Evolutionary conservation across 441 rosid genomes (phyloP).

Genomic region (Gossypium schwendimanii): DNA sequence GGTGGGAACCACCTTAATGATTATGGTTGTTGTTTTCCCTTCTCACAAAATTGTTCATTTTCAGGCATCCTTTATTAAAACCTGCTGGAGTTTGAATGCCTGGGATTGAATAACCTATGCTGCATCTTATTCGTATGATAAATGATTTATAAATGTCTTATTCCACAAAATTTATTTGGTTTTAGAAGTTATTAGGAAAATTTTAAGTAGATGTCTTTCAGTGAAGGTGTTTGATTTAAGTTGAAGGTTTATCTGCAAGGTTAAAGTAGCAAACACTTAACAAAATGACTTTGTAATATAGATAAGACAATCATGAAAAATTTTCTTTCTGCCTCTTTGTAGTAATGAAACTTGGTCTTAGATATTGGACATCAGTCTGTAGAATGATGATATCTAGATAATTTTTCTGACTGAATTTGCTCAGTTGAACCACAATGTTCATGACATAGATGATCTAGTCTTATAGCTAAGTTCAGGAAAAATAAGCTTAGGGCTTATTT

Average conservation of each 20-base stretch:
- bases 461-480: background rate
- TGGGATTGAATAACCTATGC: background rate
- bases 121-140: background rate
- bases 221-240: background rate
- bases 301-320: background rate
- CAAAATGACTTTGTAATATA: background rate
- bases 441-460: background rate
- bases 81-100: background rate
- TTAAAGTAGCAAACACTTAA: background rate
- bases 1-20: background rate
- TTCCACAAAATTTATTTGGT: background rate
- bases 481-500: background rate
- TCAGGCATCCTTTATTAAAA: background rate
- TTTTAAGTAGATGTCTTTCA: background rate
- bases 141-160: background rate
- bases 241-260: background rate
- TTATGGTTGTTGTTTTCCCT: background rate
- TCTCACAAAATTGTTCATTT: background rate
- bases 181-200: background rate
- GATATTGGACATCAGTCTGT: background rate
- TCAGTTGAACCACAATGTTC: background rate
- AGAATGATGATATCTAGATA: background rate
- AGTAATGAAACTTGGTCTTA: slow-evolving; percentile 3
- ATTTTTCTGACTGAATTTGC: background rate
- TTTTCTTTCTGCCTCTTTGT: background rate